These are phyloP conservation scores for Quercus wislizeni DNA, from an alignment of 306 rosid genomes.

Conservation along the genomic window DNA sequence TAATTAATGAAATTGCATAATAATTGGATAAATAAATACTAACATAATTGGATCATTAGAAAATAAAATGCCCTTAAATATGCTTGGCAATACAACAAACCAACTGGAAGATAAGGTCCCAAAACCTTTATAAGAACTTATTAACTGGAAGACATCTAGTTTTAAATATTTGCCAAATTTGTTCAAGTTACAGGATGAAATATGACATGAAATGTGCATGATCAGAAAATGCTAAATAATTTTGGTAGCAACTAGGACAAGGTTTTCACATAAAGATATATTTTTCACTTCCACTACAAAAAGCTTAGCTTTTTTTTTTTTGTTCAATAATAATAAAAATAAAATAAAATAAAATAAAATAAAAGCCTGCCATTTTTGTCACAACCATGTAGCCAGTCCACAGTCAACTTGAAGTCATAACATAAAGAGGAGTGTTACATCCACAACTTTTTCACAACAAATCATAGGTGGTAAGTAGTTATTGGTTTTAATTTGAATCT, in stretches of 20 bases:
- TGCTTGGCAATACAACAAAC: background rate
- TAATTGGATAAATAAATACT: background rate
- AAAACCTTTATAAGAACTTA: too few relatives aligned
- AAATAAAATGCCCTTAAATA: background rate
- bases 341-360: too few relatives aligned
- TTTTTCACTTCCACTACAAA: background rate
- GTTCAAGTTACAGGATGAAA: background rate
- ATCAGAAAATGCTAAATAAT: background rate
- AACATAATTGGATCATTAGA: background rate
- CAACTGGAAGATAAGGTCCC: too few relatives aligned
- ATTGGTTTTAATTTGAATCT: too few relatives aligned
- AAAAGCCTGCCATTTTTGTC: too few relatives aligned
- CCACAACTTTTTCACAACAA: too few relatives aligned
- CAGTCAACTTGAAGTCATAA: too few relatives aligned
- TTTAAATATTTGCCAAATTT: background rate
- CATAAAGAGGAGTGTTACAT: too few relatives aligned
- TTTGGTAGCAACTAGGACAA: background rate
- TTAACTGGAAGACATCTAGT: background rate
- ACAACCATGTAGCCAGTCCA: too few relatives aligned
- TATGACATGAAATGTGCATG: background rate
- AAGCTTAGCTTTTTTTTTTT: too few relatives aligned
- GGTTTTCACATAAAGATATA: background rate
- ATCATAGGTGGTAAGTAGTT: too few relatives aligned
- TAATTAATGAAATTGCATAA: background rate
- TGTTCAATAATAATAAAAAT: too few relatives aligned